Evolutionary conservation across 371 early-diverging fungal genomes (phyloP).

Genomic region (Conidiobolus incongruus): DNA sequence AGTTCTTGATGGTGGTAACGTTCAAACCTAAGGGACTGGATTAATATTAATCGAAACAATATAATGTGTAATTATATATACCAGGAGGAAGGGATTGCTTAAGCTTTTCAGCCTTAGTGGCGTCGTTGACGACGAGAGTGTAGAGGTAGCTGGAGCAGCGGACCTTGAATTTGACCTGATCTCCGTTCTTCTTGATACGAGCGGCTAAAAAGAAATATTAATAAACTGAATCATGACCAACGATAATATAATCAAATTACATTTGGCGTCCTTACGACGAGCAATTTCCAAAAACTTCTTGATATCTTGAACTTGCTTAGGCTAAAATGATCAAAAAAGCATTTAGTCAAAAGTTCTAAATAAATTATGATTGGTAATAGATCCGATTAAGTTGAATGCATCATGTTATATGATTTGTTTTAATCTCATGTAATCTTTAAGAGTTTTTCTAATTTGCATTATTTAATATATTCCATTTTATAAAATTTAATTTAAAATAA

Average conservation of each 20-base stretch:
- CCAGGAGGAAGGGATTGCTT: conserved; percentile 78
- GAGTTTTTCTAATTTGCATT: no score
- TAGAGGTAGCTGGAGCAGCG: conserved; percentile 94
- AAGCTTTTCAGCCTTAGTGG: conserved; percentile 90
- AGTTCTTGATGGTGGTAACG: not conserved
- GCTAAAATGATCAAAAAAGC: no score
- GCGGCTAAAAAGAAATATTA: conserved; percentile 37
- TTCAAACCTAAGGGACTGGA: not conserved
- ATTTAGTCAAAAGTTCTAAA: no score
- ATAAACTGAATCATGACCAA: not conserved
- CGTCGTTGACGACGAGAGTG: conserved; percentile 90
- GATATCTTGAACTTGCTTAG: conserved; percentile 93
- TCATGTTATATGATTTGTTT: no score
- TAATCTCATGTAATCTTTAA: no score
- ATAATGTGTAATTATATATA: conserved; percentile 11
- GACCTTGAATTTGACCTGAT: conserved; percentile 94
- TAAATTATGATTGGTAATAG: no score
- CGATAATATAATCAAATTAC: conserved; percentile 17
- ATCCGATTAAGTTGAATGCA: no score
- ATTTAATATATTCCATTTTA: no score
- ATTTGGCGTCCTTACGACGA: conserved; percentile 87
- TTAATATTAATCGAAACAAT: not conserved
- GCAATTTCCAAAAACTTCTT: conserved; percentile 94
- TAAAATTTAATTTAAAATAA: no score
- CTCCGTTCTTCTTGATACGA: conserved; percentile 92